Base-by-base conservation (phyloP, 2,329 filamentous ascomycete genomes). In the Cercospora beticola region DNA sequence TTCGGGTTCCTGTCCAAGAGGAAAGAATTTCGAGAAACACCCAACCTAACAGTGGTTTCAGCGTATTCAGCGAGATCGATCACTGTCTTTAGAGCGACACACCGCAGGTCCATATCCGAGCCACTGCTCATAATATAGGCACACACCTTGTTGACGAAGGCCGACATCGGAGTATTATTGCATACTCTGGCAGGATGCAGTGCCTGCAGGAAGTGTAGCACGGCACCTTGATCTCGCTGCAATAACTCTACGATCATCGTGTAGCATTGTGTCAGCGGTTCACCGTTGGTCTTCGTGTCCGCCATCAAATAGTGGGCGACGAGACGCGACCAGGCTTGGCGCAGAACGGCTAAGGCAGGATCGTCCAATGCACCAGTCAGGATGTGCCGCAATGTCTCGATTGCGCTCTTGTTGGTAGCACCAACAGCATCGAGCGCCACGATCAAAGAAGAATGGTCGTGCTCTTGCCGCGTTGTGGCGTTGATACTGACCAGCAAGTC, bases 291-390 rank as follows among this genome's bases (percentile, higher is more conserved):
- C 23, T 56, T n/a, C 7, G 49, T 16, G 23, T 66, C 61, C 28
- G 40, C 49, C n/a, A 43, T 14, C 5, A 74, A 46, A 33, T 67
- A 64, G 28, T 66, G 60, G 3, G 72, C 72, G 8, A 71, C 33
- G 30, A 70, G 66, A 8, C 72, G 66, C 21, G 68, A 65, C 68
- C 66, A 67, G 18, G 70, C 69, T 68, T 73, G 72, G 33, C 70
- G 68, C 7, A 72, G n/a, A 5, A 64, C 56, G 10, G 70, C 72
- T 2, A 60, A 60, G 7, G 21, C 43, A n/a, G 64, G 40, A 31
- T 68, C 62, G 14, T 59, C 49, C 16, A 65, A 52, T 36, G 18
- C 59, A 54, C 28, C 14, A 8, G 26, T 14, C 18, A 69, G 46
- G 16, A 64, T 59, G 21, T n/a, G 21, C n/a, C 33, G 30, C n/a